phyloP scores from a whole-genome alignment of 2,329 filamentous ascomycete species.

The Paecilomyces formosus region DNA sequence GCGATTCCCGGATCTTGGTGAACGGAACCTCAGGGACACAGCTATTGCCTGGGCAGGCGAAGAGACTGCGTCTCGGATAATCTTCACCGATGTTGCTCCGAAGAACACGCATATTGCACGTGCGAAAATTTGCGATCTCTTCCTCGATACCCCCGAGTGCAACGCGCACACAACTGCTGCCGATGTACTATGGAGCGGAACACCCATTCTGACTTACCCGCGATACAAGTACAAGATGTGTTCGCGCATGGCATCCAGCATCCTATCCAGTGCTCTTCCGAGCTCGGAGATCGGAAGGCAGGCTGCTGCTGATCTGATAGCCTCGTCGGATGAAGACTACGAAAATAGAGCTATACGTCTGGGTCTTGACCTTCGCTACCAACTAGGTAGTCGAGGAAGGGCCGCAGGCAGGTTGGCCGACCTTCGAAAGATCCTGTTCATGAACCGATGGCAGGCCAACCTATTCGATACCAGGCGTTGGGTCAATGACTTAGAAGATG shows the following conservation, averaged over 20 bases:
- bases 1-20: conserved; percentile 91
- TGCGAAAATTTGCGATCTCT: conserved; percentile 85
- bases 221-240: conserved; percentile 98
- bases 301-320: conserved; percentile 70
- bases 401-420: conserved; percentile 63
- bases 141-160: conserved; percentile 94
- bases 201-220: conserved; percentile 80
- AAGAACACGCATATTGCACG: conserved; percentile 91
- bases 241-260: conserved; percentile 93
- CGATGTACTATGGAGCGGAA: conserved; percentile 93
- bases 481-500: conserved; percentile 81
- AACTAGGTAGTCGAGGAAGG: conserved; percentile 23
- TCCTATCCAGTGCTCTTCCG: conserved; percentile 81
- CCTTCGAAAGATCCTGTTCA: conserved; percentile 72
- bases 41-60: conserved; percentile 76
- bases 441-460: conserved; percentile 75
- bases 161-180: conserved; percentile 97
- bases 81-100: conserved; percentile 94
- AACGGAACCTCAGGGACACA: conserved; percentile 73
- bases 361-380: conserved; percentile 57
- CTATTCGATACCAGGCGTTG: conserved; percentile 88
- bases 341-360: conserved; percentile 68
- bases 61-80: conserved; percentile 75
- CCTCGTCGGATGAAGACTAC: conserved; percentile 70
- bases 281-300: conserved; percentile 57